Evolutionary conservation across 1,284 basidiomycete genomes (phyloP).

Genomic region (Trametes sp.): DNA sequence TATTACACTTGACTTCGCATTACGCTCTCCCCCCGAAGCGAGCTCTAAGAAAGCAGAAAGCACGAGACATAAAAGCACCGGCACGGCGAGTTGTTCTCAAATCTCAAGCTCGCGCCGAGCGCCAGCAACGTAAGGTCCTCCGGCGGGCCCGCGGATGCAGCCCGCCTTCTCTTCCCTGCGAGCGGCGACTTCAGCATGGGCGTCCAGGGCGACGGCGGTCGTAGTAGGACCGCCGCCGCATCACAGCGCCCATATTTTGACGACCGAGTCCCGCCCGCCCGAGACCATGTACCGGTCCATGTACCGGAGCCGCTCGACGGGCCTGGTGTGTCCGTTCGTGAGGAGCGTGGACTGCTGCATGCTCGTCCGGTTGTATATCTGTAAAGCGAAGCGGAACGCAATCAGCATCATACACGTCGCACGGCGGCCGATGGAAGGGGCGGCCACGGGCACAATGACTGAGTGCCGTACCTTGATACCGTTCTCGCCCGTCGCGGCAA

Average conservation of each 20-base stretch:
- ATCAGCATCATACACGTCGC: conserved; percentile 23
- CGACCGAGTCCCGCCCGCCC: conserved; percentile 86
- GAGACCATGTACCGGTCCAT: conserved; percentile 97
- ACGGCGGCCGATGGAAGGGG: conserved; percentile 24
- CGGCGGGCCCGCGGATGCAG: not conserved
- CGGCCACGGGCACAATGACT: no score
- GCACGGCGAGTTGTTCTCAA: no score
- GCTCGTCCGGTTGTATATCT: conserved; percentile 97
- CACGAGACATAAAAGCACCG: conserved; percentile 5
- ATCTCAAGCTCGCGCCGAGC: not conserved
- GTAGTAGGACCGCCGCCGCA: not conserved
- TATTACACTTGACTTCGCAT: conserved; percentile 25
- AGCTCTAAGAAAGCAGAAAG: conserved; percentile 11
- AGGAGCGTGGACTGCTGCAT: conserved; percentile 86
- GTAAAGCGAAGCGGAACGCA: conserved; percentile 4
- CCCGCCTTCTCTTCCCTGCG: not conserved
- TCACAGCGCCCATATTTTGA: conserved; percentile 97
- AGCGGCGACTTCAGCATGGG: not conserved
- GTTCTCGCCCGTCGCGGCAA: conserved; percentile 94
- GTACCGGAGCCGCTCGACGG: conserved; percentile 91
- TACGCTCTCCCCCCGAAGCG: conserved; percentile 11
- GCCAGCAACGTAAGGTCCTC: not conserved
- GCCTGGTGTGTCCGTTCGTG: conserved; percentile 92
- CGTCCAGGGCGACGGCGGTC: not conserved
- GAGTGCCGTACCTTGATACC: conserved; percentile 77